Evolutionary conservation across 2,329 filamentous ascomycete species (phyloP), one percentile per base, ranked within the genome.

Genomic region (Amauroascus niger): DNA sequence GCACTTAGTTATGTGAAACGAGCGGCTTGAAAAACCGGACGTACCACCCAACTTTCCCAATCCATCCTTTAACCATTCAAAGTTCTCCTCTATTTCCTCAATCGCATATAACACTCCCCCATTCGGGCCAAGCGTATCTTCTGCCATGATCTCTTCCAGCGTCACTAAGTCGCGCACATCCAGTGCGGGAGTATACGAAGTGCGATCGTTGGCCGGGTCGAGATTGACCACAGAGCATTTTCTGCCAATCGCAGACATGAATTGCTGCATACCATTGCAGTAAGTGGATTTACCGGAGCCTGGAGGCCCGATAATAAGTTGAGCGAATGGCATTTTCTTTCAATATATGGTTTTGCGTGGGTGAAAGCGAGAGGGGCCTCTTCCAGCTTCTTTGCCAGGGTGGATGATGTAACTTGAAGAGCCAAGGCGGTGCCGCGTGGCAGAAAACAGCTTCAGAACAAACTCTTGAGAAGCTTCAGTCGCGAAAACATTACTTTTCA

Each of bases 211-310:
- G 52, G 93, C 93, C 24, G 93, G 93, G 71, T 98, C 93, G 60
- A 98, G 84, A 68, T 98, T 98, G 55, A 96, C 88, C 35, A 97
- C 83, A 14, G 88, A 94, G 75, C 88, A 95, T 70, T 94, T 90
- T 54, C 93, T 86, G 57, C 90, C 89, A 67, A 98, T 95, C 59
- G 93, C 91, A 60, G 85, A 85, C 78, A 97, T 86, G 74, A 98
- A 98, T 73, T 98, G 93, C 66, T 96, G 88, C 87, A 98, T 95
- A 67, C 93, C 93, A 82, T 97, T 88, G 76, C 91, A 97, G 69
- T 95, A 96, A 6, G 93, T 98, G 60, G 89, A 96, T 74, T 98
- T 98, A 57, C 93, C 93, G 28, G 89, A 83, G 64, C 93, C 93
- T 6, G 93, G 93, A 61, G 90, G 91, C n/a, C 93, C 93, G 63